A percentile compares a stretch with the other conserved stretches of the same genome.
These are phyloP conservation scores for Colletotrichum chlorophyti DNA, from an alignment of 2,329 filamentous ascomycete genomes.

Conservation along the genomic window DNA sequence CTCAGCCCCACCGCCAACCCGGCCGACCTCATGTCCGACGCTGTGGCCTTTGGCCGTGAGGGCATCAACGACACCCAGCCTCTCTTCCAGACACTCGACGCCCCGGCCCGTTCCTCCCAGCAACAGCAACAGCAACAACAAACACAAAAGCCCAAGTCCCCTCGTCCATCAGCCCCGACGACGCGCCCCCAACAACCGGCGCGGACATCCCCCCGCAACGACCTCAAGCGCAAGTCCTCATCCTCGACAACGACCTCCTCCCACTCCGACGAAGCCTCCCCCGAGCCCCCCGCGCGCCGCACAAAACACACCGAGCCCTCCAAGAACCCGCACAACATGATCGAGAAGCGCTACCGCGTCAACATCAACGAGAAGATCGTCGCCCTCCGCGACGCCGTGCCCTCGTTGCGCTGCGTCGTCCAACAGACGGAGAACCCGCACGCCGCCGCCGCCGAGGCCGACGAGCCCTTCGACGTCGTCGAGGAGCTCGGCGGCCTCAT, in stretches of 20 bases:
- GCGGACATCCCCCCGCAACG: constrained; percentile 31
- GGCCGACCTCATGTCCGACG: constrained; percentile 36
- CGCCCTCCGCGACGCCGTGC: constrained; percentile 75
- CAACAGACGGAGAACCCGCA: constrained; percentile 36
- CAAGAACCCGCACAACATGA: constrained; percentile 86
- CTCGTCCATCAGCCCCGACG: not conserved
- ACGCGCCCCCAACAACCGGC: constrained; percentile 6
- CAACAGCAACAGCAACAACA: constrained; percentile 4
- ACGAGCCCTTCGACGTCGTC: constrained; percentile 31
- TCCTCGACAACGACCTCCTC: constrained; percentile 37
- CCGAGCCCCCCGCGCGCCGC: constrained; percentile 41
- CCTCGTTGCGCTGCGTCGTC: constrained; percentile 46
- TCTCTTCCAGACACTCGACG: constrained; percentile 33
- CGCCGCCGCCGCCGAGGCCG: constrained; percentile 33
- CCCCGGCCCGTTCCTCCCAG: not conserved
- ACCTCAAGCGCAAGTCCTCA: constrained; percentile 41
- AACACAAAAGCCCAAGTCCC: not conserved
- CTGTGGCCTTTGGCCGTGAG: constrained; percentile 33
- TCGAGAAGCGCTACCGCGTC: constrained; percentile 83
- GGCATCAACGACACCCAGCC: constrained; percentile 35
- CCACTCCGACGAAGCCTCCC: constrained; percentile 45
- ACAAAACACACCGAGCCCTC: constrained; percentile 52
- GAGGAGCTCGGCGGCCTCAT: constrained; percentile 39
- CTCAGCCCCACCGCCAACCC: constrained; percentile 44
- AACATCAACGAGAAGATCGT: constrained; percentile 87